These are phyloP conservation scores for Akanthomyces muscarius DNA, from an alignment of 2,329 filamentous ascomycete species.

Conservation along the genomic window DNA sequence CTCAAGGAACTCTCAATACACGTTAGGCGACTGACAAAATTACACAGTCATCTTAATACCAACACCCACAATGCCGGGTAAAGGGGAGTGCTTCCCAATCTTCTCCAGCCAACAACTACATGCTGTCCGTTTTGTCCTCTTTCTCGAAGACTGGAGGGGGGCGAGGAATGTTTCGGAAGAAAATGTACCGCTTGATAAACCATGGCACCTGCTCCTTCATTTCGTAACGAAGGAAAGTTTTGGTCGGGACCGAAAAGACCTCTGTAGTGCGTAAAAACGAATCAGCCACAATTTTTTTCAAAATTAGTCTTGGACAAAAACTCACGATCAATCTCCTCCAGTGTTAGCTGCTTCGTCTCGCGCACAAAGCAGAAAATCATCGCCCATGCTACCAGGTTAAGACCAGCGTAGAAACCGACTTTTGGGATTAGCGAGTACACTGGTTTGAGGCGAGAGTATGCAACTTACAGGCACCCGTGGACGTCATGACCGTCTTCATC, in stretches of 20 bases:
- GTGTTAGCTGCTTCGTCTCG: conserved; percentile 44
- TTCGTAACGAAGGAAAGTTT: conserved; percentile 31
- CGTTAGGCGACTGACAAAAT: too few species aligned
- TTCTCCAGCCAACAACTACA: background rate
- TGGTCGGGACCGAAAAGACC: conserved; percentile 32
- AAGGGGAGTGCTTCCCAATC: too few species aligned
- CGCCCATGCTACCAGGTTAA: conserved; percentile 41
- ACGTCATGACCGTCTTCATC: conserved; percentile 31
- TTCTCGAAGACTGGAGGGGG: conserved; percentile 29
- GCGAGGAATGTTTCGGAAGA: conserved; percentile 30
- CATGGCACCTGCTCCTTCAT: conserved; percentile 32
- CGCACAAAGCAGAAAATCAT: conserved; percentile 45
- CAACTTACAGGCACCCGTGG: conserved; percentile 29
- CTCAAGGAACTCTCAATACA: too few species aligned
- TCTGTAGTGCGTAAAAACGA: conserved; percentile 21
- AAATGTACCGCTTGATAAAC: conserved; percentile 36
- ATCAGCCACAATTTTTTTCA: background rate
- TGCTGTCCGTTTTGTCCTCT: conserved; percentile 6
- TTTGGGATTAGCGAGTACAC: background rate
- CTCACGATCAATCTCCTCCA: conserved; percentile 36
- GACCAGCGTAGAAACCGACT: conserved; percentile 40
- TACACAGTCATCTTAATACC: too few species aligned
- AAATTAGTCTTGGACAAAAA: conserved; percentile 1
- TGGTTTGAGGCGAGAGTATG: background rate
- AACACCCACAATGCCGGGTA: too few species aligned